Percentiles rank a stretch among this genome's conserved stretches.
These are phyloP conservation scores for Lentinula aciculospora DNA, from an alignment of 768 basidiomycete genomes.

Conservation along the genomic window DNA sequence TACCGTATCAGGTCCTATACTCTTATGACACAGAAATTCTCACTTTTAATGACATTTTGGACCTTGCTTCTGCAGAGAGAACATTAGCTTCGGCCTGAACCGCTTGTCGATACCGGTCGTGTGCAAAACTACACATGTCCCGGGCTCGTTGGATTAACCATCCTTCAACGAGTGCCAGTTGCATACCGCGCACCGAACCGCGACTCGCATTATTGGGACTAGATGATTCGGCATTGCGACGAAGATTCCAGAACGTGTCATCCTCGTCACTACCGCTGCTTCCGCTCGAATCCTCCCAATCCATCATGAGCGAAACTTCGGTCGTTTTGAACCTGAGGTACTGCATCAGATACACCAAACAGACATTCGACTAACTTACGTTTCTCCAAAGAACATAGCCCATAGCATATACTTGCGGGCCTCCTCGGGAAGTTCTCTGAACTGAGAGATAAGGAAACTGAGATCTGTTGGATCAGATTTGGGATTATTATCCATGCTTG, in stretches of 20 bases:
- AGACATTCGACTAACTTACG: constrained; percentile 32
- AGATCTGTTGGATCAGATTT: constrained; percentile 58
- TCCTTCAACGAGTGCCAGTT: constrained; percentile 62
- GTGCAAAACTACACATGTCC: constrained; percentile 73
- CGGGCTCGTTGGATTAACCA: constrained; percentile 70
- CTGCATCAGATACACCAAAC: not conserved
- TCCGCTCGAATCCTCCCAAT: constrained; percentile 59
- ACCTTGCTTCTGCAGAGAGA: constrained; percentile 41
- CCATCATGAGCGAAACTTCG: constrained; percentile 69
- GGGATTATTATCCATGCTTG: constrained; percentile 44
- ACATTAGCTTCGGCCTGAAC: constrained; percentile 53
- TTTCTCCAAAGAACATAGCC: constrained; percentile 71
- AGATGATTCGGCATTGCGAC: constrained; percentile 41
- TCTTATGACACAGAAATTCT: constrained; percentile 7
- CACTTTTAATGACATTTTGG: constrained; percentile 70
- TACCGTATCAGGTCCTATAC: constrained; percentile 5
- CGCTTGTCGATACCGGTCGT: constrained; percentile 72
- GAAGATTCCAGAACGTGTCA: constrained; percentile 46
- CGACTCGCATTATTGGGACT: constrained; percentile 34
- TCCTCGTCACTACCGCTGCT: constrained; percentile 51
- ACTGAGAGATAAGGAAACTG: constrained; percentile 52
- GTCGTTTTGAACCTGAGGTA: constrained; percentile 59
- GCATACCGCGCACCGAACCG: constrained; percentile 64
- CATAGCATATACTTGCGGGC: constrained; percentile 63
- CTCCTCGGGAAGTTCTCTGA: constrained; percentile 57